phyloP scores from a whole-genome alignment of 129 eudicot genomes.

The Deinandra increscens region DNA sequence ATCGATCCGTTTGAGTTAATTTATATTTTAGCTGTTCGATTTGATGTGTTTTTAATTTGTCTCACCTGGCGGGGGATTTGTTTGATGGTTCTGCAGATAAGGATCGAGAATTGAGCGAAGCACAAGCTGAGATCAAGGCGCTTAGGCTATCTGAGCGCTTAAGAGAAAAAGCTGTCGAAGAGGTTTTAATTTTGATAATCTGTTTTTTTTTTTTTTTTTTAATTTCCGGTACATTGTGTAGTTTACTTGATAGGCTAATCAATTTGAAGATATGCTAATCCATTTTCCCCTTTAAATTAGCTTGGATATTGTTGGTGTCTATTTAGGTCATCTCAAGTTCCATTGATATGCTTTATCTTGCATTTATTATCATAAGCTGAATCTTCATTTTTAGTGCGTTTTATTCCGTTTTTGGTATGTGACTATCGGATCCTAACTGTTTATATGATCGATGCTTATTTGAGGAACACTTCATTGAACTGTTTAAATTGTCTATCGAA shows the following conservation, averaged over 20 bases:
- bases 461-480: not conserved
- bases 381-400: not conserved
- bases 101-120: constrained; percentile 80
- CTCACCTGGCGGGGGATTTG: not conserved
- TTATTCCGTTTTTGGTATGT: not conserved
- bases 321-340: not conserved
- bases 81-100: constrained; percentile 54
- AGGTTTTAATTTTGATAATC: constrained; percentile 42
- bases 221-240: not conserved
- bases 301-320: constrained; percentile 4
- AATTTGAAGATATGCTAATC: too few relatives aligned
- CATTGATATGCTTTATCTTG: not conserved
- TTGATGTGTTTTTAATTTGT: not conserved
- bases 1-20: constrained; percentile 35
- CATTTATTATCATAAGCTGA: constrained; percentile 1
- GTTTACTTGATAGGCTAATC: not conserved
- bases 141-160: constrained; percentile 70
- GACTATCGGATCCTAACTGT: not conserved
- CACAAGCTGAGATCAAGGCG: constrained; percentile 90
- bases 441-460: constrained; percentile 9
- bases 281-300: not conserved
- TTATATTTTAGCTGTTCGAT: constrained; percentile 6
- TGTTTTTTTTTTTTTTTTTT: too few relatives aligned
- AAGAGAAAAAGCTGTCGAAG: constrained; percentile 88
- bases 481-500: not conserved